Base-by-base conservation (phyloP, 2,329 filamentous ascomycete genomes). In the Pseudogymnoascus sp. region DNA sequence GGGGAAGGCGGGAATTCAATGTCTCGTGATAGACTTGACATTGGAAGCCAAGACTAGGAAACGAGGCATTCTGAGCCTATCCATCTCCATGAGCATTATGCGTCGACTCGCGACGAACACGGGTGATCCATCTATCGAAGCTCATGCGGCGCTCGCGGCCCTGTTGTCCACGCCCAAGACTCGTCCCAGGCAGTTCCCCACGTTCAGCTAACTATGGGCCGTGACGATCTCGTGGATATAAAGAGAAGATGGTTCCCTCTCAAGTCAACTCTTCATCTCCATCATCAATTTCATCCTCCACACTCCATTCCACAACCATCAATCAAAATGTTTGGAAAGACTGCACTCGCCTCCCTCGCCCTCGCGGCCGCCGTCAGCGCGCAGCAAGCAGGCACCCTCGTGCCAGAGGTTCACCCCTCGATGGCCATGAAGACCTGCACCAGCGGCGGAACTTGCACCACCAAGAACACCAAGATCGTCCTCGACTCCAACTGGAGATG, bases 401-500 rank as follows among this genome's bases (percentile, higher is more conserved):
- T 67, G 19, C 68, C 71, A 10, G 77, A 79, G 63, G 71, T 69
- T 15, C 79, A 81, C 63, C 79, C 79, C 58, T 67, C 74, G 57
- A 71, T 82, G 70, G 75, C 71, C 55, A 78, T 76, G 74, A 71
- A 77, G 64, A 73, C 73, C 63, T 82, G 79, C 67, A 74, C 75
- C 35, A 66, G 68, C 15, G 68, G 67, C 34, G 74, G 75, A 58
- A 72, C 72, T 21, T 81, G 79, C 70, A 73, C 73, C 3, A 73
- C 70, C 21, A 71, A 76, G 62, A 70, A 70, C 58, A 77, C 76
- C 30, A 74, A 75, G 57, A 71, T 82, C 57, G 75, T 77, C 34
- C 69, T 81, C 63, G 79, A 82, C 62, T 63, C 77, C 64, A 81
- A 81, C 72, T 81, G 78, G 78, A 75, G 79, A 59, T 81, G 79